Evolutionary conservation across 352 stramenopile species (phyloP).

Genomic region (Globisporangium recalcitrans): DNA sequence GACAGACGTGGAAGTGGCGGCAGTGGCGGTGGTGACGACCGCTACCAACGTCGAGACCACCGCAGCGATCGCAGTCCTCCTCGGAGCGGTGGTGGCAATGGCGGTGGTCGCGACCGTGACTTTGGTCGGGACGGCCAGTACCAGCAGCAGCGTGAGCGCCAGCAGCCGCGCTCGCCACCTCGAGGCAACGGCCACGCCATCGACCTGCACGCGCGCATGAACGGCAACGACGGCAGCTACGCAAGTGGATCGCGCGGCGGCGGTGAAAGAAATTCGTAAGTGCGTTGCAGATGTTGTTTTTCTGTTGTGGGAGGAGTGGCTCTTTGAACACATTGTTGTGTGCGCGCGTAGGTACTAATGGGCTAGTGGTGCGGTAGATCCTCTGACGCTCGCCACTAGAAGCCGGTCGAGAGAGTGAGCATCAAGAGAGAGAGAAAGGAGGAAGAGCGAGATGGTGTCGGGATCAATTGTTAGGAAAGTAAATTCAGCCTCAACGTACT

Average conservation of each 20-base stretch:
- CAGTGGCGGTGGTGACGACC: background rate
- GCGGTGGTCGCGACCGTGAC: constrained; percentile 1
- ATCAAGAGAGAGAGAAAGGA: background rate
- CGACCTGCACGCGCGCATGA: constrained; percentile 8
- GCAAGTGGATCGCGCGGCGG: background rate
- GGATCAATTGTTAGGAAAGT: too few species aligned
- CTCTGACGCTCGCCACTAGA: background rate
- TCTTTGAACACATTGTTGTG: background rate
- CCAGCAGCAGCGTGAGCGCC: background rate
- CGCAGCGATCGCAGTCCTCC: constrained; percentile 12
- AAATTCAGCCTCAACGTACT: background rate
- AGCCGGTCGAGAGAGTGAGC: background rate
- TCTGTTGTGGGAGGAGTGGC: background rate
- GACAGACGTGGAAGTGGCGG: constrained; percentile 4
- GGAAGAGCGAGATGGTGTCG: background rate
- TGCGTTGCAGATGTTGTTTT: background rate
- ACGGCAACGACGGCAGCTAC: constrained; percentile 6
- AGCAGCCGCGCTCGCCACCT: background rate
- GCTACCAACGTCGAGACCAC: constrained; percentile 5
- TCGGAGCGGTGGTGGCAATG: background rate
- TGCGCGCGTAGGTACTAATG: background rate
- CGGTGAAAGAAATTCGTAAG: constrained; percentile 1
- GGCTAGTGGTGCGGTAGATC: background rate
- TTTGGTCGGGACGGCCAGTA: background rate
- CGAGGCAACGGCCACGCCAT: background rate